phyloP scores from a whole-genome alignment of 306 rosid species.

The Pyrus pyrifolia region DNA sequence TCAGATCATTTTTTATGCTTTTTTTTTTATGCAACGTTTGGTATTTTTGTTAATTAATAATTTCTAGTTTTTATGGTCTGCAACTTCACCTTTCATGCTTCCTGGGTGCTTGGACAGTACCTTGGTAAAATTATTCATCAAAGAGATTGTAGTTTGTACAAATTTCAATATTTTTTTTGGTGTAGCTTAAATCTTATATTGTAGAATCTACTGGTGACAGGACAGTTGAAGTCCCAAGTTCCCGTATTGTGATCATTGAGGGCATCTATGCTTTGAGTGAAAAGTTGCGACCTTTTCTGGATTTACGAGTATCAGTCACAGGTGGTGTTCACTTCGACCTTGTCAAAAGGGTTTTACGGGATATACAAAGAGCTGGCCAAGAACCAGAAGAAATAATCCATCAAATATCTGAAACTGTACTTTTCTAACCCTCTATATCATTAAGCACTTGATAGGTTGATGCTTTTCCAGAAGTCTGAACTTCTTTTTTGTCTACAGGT shows the following conservation, averaged over 20 bases:
- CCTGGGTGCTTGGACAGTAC: background rate
- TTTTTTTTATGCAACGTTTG: background rate
- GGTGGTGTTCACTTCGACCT: constrained; percentile 99
- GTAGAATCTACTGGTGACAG: constrained; percentile 42
- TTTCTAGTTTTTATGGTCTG: background rate
- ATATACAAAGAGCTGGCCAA: constrained; percentile 96
- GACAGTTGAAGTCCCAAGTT: constrained; percentile 89
- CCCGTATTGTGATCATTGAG: constrained; percentile 83
- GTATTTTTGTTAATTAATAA: background rate
- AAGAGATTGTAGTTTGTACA: background rate
- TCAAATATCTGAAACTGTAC: constrained; percentile 97
- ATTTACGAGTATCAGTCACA: constrained; percentile 91
- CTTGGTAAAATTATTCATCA: background rate
- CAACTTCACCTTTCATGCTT: background rate
- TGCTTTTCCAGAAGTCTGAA: constrained; percentile 21
- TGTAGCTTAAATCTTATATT: constrained; percentile 2
- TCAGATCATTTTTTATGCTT: background rate
- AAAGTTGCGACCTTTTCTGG: constrained; percentile 81
- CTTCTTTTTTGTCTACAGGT: constrained; percentile 49
- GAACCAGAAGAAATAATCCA: constrained; percentile 98
- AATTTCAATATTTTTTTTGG: background rate
- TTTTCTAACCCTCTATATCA: constrained; percentile 15
- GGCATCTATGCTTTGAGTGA: constrained; percentile 98
- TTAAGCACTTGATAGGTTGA: constrained; percentile 9
- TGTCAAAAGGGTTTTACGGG: constrained; percentile 92